These are phyloP conservation scores for Boletellus emodensis DNA, from an alignment of 768 basidiomycete species.

Conservation along the genomic window DNA sequence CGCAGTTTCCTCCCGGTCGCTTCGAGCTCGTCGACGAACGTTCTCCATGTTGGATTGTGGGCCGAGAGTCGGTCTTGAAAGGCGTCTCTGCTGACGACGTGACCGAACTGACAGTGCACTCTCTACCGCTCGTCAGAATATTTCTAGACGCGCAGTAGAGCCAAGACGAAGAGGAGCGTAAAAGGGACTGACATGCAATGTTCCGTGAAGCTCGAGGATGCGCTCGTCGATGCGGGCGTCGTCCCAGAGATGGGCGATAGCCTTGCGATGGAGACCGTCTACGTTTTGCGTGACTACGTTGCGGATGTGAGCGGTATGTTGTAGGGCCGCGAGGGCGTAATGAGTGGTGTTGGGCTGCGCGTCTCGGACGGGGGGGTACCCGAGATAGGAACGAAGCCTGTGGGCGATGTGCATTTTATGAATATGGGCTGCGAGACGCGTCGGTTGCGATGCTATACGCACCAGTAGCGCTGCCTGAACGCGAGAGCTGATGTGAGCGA, in stretches of 20 bases:
- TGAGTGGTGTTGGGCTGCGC: slow-evolving; percentile 87
- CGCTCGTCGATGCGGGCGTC: slow-evolving; percentile 33
- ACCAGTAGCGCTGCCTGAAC: slow-evolving; percentile 82
- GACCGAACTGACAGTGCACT: slow-evolving; percentile 75
- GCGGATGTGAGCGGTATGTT: slow-evolving; percentile 57
- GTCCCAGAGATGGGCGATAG: slow-evolving; percentile 46
- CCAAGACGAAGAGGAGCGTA: not conserved
- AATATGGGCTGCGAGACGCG: not conserved
- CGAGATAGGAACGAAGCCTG: slow-evolving; percentile 70
- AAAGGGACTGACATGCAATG: slow-evolving; percentile 60
- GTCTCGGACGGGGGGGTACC: slow-evolving; percentile 84
- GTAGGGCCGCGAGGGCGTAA: slow-evolving; percentile 78
- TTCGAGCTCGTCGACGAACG: slow-evolving; percentile 61
- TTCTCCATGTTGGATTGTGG: slow-evolving; percentile 78
- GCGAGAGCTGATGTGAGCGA: slow-evolving; percentile 5
- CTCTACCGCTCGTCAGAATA: slow-evolving; percentile 33
- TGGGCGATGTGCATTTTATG: not conserved
- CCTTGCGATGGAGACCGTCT: slow-evolving; percentile 91
- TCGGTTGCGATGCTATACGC: slow-evolving; percentile 9
- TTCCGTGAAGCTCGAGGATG: slow-evolving; percentile 87
- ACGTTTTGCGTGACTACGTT: slow-evolving; percentile 84
- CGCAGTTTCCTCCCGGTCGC: slow-evolving; percentile 54
- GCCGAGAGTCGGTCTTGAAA: slow-evolving; percentile 74
- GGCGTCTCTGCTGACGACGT: slow-evolving; percentile 56
- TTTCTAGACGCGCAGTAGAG: not conserved